These are phyloP conservation scores for Xylaria grammica DNA, from an alignment of 495 filamentous ascomycete genomes.

Conservation along the genomic window DNA sequence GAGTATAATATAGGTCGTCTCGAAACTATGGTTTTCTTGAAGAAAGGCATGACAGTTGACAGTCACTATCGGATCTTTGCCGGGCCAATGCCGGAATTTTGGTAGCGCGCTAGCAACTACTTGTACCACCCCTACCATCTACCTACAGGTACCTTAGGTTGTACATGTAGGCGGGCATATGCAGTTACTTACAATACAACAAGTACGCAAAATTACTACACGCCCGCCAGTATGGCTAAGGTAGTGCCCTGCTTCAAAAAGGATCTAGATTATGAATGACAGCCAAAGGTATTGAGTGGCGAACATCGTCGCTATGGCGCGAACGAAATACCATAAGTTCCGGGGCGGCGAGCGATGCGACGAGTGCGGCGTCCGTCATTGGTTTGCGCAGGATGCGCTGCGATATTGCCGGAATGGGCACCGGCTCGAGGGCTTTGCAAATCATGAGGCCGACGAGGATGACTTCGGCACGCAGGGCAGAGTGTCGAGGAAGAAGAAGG, in stretches of 20 bases:
- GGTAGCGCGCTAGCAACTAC: no score
- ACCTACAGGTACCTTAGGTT: no score
- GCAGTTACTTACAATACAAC: background rate
- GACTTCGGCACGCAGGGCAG: constrained; percentile 70
- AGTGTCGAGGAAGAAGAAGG: constrained; percentile 48
- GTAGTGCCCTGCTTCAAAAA: background rate
- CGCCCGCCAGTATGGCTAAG: background rate
- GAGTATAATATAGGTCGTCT: no score
- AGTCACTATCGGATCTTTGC: no score
- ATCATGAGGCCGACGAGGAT: constrained; percentile 70
- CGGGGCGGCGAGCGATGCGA: constrained; percentile 50
- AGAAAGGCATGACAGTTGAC: no score
- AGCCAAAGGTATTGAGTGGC: background rate
- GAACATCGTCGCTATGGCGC: constrained; percentile 21
- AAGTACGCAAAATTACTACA: background rate
- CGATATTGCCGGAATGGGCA: constrained; percentile 61
- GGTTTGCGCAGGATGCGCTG: constrained; percentile 54
- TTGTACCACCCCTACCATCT: no score
- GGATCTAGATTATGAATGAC: background rate
- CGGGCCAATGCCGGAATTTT: no score
- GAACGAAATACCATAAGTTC: constrained; percentile 40
- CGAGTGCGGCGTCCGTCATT: constrained; percentile 53
- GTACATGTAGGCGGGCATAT: no score
- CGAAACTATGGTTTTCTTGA: no score
- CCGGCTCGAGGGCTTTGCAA: constrained; percentile 50